Conservation (phyloP, 2,329 filamentous ascomycete species). For the Alternaria consortialis region DNA sequence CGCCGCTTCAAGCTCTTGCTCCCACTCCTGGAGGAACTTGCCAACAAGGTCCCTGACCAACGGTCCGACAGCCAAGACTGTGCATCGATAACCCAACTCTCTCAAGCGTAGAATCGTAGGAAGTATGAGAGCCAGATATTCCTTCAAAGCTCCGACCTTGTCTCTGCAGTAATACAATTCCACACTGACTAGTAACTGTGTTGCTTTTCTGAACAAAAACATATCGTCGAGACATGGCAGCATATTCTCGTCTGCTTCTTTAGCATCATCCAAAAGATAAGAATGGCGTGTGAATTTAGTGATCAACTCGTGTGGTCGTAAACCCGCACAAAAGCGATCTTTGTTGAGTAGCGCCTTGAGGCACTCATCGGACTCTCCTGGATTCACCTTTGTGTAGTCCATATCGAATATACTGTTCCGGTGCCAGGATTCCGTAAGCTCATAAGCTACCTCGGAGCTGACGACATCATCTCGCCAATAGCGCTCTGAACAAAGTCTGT, state of each 20-base stretch:
- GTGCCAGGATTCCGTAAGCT: not conserved
- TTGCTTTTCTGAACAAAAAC: not conserved
- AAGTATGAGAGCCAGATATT: not conserved
- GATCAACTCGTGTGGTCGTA: not conserved
- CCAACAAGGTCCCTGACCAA: not conserved
- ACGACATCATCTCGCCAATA: conserved; percentile 2
- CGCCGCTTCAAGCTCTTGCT: not conserved
- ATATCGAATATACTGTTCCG: not conserved
- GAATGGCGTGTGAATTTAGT: not conserved
- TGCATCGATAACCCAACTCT: not conserved
- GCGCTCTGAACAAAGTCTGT: not conserved
- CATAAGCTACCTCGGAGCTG: not conserved
- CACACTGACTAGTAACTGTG: not conserved
- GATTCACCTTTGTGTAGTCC: not conserved
- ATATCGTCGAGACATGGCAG: not conserved
- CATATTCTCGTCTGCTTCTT: too few relatives aligned
- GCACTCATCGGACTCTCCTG: not conserved
- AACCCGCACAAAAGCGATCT: not conserved
- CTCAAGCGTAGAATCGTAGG: not conserved
- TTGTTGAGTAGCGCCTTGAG: not conserved
- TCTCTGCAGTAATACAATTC: not conserved
- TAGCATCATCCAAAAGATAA: too few relatives aligned
- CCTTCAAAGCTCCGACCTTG: not conserved
- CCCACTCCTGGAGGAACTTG: not conserved
- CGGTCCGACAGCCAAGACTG: not conserved